These are phyloP conservation scores for Blastocrithidia nonstop DNA, from an alignment of 208 protist species.

Conservation along the genomic window DNA sequence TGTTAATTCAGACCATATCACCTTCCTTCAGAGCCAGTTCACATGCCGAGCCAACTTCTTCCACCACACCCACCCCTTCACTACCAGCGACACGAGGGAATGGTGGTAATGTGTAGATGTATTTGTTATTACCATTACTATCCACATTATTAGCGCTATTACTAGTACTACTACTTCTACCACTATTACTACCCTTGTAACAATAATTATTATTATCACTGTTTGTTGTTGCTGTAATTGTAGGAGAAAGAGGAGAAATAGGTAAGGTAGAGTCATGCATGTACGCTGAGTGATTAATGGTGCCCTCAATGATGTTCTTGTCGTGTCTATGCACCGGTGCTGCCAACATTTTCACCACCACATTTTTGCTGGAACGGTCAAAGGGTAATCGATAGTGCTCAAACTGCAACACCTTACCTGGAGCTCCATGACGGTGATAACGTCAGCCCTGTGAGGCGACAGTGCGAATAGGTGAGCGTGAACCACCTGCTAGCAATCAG, in stretches of 20 bases:
- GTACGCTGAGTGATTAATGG: neutral
- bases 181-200: neutral
- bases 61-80: slow-evolving; percentile 92
- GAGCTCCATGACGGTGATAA: slow-evolving; percentile 65
- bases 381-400: slow-evolving; percentile 80
- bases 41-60: slow-evolving; percentile 80
- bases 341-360: slow-evolving; percentile 91
- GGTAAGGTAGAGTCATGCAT: too few relatives aligned
- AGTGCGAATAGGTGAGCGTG: slow-evolving; percentile 34
- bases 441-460: slow-evolving; percentile 79
- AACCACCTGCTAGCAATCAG: slow-evolving; percentile 6
- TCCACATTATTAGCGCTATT: neutral
- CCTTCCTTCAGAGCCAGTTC: slow-evolving; percentile 55
- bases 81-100: slow-evolving; percentile 72
- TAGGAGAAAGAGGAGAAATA: neutral
- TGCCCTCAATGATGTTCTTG: slow-evolving; percentile 89
- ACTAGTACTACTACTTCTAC: neutral
- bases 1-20: slow-evolving; percentile 90
- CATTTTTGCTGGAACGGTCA: slow-evolving; percentile 56
- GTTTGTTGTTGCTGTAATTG: neutral
- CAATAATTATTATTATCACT: too few relatives aligned
- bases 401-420: slow-evolving; percentile 61
- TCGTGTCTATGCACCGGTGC: slow-evolving; percentile 94
- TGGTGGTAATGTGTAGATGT: neutral
- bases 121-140: too few relatives aligned